A percentile compares a stretch with the other conserved stretches of the same genome.
Evolutionary conservation across 2,329 filamentous ascomycete species (phyloP).

Genomic region (Myriosclerotinia duriaeana): DNA sequence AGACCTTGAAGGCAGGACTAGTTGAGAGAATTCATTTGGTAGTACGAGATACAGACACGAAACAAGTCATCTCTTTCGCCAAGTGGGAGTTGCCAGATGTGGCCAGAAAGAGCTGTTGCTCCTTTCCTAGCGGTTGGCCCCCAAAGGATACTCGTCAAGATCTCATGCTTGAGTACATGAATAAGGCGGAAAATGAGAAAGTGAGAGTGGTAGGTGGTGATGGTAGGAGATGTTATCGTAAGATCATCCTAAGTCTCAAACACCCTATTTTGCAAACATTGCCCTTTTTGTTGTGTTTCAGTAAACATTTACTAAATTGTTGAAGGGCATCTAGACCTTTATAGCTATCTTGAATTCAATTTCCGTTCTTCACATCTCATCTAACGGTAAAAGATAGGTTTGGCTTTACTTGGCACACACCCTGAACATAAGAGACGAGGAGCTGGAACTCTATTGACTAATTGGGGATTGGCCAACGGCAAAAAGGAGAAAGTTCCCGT

Average conservation of each 20-base stretch:
- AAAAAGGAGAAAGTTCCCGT: slow-evolving; percentile 31
- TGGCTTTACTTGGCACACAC: slow-evolving; percentile 35
- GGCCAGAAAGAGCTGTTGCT: neutral
- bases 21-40: slow-evolving; percentile 30
- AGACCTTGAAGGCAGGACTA: slow-evolving; percentile 25
- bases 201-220: slow-evolving; percentile 30
- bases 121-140: slow-evolving; percentile 18
- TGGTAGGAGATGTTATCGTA: slow-evolving; percentile 33
- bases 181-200: slow-evolving; percentile 31
- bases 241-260: slow-evolving; percentile 22
- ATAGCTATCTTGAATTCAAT: neutral
- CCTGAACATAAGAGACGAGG: slow-evolving; percentile 33
- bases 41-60: slow-evolving; percentile 31
- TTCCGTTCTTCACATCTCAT: neutral
- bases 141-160: slow-evolving; percentile 29
- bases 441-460: slow-evolving; percentile 32
- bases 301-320: neutral
- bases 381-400: slow-evolving; percentile 26
- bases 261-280: neutral
- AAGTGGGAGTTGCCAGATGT: slow-evolving; percentile 37
- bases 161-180: slow-evolving; percentile 31
- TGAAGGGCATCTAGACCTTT: neutral
- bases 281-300: neutral
- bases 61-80: slow-evolving; percentile 35
- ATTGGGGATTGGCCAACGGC: slow-evolving; percentile 34